These are phyloP conservation scores for Neopestalotiopsis clavispora DNA, from an alignment of 2,329 filamentous ascomycete genomes.

Conservation along the genomic window DNA sequence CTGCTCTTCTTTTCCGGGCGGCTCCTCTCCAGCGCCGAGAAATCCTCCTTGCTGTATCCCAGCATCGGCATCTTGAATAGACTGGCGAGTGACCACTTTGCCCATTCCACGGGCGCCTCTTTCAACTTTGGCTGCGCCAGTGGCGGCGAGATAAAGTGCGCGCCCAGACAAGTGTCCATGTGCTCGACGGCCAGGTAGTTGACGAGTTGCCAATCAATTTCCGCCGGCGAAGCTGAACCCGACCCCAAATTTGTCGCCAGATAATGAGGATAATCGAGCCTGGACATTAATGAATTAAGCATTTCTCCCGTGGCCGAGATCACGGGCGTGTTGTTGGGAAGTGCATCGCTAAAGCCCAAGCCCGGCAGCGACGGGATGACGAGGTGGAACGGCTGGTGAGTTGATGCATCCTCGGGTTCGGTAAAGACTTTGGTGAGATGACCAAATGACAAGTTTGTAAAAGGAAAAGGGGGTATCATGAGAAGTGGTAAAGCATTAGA, in stretches of 20 bases:
- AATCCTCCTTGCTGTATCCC: constrained; percentile 60
- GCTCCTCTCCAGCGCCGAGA: constrained; percentile 44
- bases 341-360: constrained; percentile 69
- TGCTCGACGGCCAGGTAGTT: constrained; percentile 53
- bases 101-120: constrained; percentile 51
- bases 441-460: constrained; percentile 64
- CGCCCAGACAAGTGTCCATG: constrained; percentile 57
- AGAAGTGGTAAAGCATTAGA: constrained; percentile 65
- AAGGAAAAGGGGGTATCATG: constrained; percentile 68
- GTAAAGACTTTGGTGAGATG: constrained; percentile 61
- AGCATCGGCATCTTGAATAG: constrained; percentile 54
- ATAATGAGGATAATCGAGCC: constrained; percentile 63
- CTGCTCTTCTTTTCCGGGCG: constrained; percentile 25
- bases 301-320: constrained; percentile 58
- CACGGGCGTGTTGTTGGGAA: constrained; percentile 54
- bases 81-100: constrained; percentile 61
- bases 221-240: constrained; percentile 47
- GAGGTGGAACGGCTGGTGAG: constrained; percentile 64
- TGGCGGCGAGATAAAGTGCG: constrained; percentile 65
- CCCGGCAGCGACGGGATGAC: constrained; percentile 70
- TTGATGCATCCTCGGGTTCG: constrained; percentile 51
- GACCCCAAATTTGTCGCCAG: constrained; percentile 60
- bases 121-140: constrained; percentile 53
- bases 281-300: constrained; percentile 63
- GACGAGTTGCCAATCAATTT: constrained; percentile 57